Base-by-base conservation (phyloP, 352 stramenopile species). In the Blastocystis hominis region DNA sequence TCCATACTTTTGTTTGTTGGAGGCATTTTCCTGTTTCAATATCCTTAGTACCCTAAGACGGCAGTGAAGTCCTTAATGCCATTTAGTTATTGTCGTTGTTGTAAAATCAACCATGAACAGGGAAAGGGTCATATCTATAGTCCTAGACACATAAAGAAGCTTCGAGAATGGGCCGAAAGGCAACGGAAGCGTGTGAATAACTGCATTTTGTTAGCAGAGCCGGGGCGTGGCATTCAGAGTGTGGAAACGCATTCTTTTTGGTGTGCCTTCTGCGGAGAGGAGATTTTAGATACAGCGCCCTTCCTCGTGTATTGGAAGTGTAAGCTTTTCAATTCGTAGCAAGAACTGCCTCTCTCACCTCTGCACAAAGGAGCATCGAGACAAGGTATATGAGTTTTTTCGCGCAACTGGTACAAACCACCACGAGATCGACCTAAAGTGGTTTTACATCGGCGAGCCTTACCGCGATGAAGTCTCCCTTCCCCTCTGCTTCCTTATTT, bases 11-110 rank as follows among this genome's bases (percentile, higher is more conserved):
- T 56, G 50, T 56, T 56, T 56, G 50, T 56, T 56, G 50, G 9
- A 56, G 50, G 17, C 9, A 56, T 9, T 20, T 56, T 56, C 9
- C 50, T 17, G 9, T 56, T 56, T 17, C 9, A 17, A 56, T 56
- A 56, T 56, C 50, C 50, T 56, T 56, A 17, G 50, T 30, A 56
- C 50, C 9, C 9, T 20, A 17, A 56, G 17, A 20, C 50, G 50
- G 17, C 17, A 56, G 50, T 17, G 50, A 56, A 9, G 17, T 56
- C 50, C 50, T 56, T 56, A 56, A 78, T 78, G 75, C 36, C 55
- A 9, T 75, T 86, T 75, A 24, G 38, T 30, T 86, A 86, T 34
- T 86, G 75, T 86, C 75, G 38, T 34, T 86, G 75, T 75, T 86
- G 75, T 34, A 86, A 86, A 47, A 53, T 86, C n/a, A 75, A 69